A percentile compares a stretch with the other conserved stretches of the same genome.
Evolutionary conservation across 768 basidiomycete species (phyloP).

Genomic region (Boletus speciosus): DNA sequence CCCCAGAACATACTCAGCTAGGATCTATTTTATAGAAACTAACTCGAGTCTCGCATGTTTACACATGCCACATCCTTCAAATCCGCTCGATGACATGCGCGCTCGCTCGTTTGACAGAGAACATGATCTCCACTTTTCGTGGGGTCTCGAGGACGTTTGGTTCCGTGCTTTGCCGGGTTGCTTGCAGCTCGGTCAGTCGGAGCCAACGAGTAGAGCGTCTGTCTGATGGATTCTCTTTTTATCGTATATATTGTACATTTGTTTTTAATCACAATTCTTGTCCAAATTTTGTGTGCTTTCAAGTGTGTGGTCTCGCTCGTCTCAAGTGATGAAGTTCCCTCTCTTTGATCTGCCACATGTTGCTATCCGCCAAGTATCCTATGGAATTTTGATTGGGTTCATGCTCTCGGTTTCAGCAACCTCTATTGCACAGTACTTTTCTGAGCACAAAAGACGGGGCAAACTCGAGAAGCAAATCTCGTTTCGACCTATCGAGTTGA

Average conservation of each 20-base stretch:
- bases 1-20: conserved; percentile 76
- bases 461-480: conserved; percentile 28
- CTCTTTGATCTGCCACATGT: conserved; percentile 22
- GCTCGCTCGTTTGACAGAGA: conserved; percentile 67
- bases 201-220: conserved; percentile 57
- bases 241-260: too few relatives aligned
- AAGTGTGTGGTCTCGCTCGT: too few relatives aligned
- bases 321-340: conserved; percentile 3
- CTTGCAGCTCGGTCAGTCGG: conserved; percentile 22
- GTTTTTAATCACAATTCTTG: neutral
- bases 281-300: neutral
- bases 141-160: conserved; percentile 67
- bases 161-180: conserved; percentile 28
- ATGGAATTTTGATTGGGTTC: conserved; percentile 69
- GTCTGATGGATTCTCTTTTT: conserved; percentile 52
- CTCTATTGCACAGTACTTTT: conserved; percentile 54
- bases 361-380: conserved; percentile 35
- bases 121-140: conserved; percentile 40
- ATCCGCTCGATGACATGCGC: conserved; percentile 67
- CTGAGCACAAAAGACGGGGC: conserved; percentile 46
- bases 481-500: conserved; percentile 61
- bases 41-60: conserved; percentile 79
- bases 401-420: conserved; percentile 72
- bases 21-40: conserved; percentile 80
- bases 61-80: conserved; percentile 70